Base-by-base conservation (phyloP, 345 rosid species). In the Streptanthus diversifolius region DNA sequence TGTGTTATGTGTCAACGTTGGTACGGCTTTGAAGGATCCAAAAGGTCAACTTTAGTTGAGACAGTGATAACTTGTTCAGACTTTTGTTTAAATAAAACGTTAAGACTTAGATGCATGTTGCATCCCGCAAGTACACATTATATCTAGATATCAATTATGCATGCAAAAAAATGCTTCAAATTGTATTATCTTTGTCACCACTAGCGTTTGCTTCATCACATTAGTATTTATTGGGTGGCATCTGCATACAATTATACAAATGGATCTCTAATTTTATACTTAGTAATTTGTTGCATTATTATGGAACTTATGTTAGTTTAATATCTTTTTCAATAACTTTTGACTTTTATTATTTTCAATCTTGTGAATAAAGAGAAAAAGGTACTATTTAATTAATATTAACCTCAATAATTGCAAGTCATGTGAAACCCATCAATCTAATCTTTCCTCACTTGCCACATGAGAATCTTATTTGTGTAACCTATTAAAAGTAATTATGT, bases 1-100 rank as follows among this genome's bases (percentile, higher is more conserved):
- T 75, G 74, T 75, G 79, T 39, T 68, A 52, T 74, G 48, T 75
- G 70, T 75, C 74, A 75, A 75, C 39, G 79, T 61, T 68, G 49
- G 70, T 68, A 53, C 41, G 63, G 14, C 64, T 41, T 57, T 32
- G 17, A 67, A 40, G 49, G 73, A 67, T 67, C 55, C 37, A 67
- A 59, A 67, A 67, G 5, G 63, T 75, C 73, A 75, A 67, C 68
- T 67, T 49, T 74, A 66, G 67, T 21, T 74, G 72, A 29, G 67
- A 57, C 8, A 27, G 15, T 65, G 12, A 22, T 15, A 55, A 73
- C 51, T 65, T 54, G 39, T 27, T 66, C 25, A 25, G 36, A 47
- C 59, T 74, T 27, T 58, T 27, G 35, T 24, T 51, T 5, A 22
- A 24, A 51, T 6, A 33, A 51, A 24, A 24, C 41, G 41, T 37